These are phyloP conservation scores for Ballota nigra DNA, from an alignment of 257 asterid genomes.

Conservation along the genomic window DNA sequence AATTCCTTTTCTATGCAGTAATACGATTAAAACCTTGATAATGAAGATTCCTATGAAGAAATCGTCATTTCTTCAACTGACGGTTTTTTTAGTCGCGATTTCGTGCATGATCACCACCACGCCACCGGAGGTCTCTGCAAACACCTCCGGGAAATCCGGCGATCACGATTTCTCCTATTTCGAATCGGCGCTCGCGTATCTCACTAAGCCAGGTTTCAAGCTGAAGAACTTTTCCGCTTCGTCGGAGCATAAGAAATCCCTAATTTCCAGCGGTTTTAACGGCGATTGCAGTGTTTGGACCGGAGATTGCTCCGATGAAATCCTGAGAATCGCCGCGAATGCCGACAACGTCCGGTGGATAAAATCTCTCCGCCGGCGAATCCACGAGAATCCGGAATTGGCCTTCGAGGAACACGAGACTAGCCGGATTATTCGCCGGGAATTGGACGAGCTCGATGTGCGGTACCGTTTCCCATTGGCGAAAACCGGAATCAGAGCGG, in stretches of 20 bases:
- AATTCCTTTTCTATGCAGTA: background rate
- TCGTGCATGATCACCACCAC: constrained; percentile 31
- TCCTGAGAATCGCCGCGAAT: constrained; percentile 40
- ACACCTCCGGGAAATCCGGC: background rate
- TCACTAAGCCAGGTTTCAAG: constrained; percentile 10
- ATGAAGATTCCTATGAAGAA: constrained; percentile 23
- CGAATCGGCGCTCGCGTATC: constrained; percentile 16
- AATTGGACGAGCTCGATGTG: constrained; percentile 55
- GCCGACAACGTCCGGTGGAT: constrained; percentile 55
- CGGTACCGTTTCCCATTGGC: constrained; percentile 66
- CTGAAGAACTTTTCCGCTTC: constrained; percentile 34
- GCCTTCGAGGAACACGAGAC: constrained; percentile 85
- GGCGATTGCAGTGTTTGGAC: constrained; percentile 48
- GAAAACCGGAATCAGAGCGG: constrained; percentile 74
- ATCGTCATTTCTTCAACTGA: constrained; percentile 11
- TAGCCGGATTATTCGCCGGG: constrained; percentile 58
- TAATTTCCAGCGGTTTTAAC: background rate
- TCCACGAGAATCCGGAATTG: constrained; percentile 82
- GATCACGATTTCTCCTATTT: constrained; percentile 42
- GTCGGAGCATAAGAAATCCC: background rate
- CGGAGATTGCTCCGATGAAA: constrained; percentile 47
- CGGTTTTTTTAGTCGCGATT: constrained; percentile 12
- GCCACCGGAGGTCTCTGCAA: constrained; percentile 16
- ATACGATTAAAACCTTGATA: too few relatives aligned
- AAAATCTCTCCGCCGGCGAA: constrained; percentile 54